Evolutionary conservation across 2,329 filamentous ascomycete species (phyloP).

Genomic region (Lachnellula suecica): DNA sequence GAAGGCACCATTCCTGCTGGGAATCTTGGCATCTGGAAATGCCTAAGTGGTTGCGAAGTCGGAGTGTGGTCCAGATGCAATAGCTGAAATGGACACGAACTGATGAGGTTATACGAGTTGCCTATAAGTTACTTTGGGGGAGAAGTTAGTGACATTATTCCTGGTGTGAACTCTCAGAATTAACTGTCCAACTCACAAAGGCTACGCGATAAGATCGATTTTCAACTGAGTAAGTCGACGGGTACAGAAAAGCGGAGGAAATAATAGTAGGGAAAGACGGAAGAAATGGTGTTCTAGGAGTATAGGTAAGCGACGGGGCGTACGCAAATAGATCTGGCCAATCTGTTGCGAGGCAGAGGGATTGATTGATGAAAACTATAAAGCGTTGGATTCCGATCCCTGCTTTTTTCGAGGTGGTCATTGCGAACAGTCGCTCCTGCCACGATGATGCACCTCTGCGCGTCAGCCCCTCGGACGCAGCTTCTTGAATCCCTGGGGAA

Average conservation of each 20-base stretch:
- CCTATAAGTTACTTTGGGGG: too few species aligned
- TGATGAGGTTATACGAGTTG: too few species aligned
- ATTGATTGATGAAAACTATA: not conserved
- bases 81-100: too few species aligned
- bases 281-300: not conserved
- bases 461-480: not conserved
- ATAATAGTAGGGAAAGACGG: not conserved
- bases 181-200: too few species aligned
- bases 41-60: too few species aligned
- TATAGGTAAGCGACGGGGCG: not conserved
- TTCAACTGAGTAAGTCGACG: not conserved
- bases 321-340: not conserved
- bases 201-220: too few species aligned
- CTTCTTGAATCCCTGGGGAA: too few species aligned
- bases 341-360: not conserved
- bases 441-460: not conserved
- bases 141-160: too few species aligned
- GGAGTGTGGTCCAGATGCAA: too few species aligned
- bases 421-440: not conserved
- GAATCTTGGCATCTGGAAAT: too few species aligned
- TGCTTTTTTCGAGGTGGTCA: not conserved
- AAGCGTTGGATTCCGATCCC: not conserved
- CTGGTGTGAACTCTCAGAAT: too few species aligned
- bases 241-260: not conserved
- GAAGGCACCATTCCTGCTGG: too few species aligned